phyloP scores from a whole-genome alignment of 768 basidiomycete species.

The Pisolithus microcarpus region DNA sequence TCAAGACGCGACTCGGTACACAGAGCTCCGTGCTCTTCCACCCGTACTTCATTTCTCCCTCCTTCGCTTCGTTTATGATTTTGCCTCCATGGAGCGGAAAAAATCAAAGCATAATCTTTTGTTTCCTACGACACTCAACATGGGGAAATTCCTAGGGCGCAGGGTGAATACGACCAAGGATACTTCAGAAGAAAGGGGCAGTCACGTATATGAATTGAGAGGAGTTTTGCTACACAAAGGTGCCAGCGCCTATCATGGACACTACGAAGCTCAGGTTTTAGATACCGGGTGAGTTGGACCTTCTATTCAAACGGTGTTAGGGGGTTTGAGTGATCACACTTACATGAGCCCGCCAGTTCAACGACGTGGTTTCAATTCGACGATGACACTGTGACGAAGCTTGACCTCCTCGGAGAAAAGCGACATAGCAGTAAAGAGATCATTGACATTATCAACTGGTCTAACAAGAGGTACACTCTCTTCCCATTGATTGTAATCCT shows the following conservation, averaged over 20 bases:
- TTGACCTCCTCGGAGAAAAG: slow-evolving; percentile 48
- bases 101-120: slow-evolving; percentile 77
- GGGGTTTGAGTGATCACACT: background rate
- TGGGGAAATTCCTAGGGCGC: slow-evolving; percentile 51
- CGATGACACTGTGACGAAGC: slow-evolving; percentile 74
- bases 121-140: slow-evolving; percentile 71
- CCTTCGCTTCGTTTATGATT: slow-evolving; percentile 88
- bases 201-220: slow-evolving; percentile 67
- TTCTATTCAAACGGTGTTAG: background rate
- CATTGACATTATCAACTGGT: slow-evolving; percentile 19
- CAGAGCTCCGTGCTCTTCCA: slow-evolving; percentile 63
- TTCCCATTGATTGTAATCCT: background rate
- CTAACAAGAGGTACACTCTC: slow-evolving; percentile 22
- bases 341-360: slow-evolving; percentile 33
- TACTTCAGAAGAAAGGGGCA: slow-evolving; percentile 7
- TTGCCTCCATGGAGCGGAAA: slow-evolving; percentile 69
- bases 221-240: slow-evolving; percentile 89
- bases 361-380: slow-evolving; percentile 88
- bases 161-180: slow-evolving; percentile 18
- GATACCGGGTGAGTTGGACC: slow-evolving; percentile 50
- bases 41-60: slow-evolving; percentile 89
- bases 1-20: slow-evolving; percentile 75
- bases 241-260: slow-evolving; percentile 84
- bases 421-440: slow-evolving; percentile 24
- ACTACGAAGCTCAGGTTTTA: slow-evolving; percentile 82